phyloP scores from a whole-genome alignment of 768 basidiomycete species.

The Leccinum longicurvipes region DNA sequence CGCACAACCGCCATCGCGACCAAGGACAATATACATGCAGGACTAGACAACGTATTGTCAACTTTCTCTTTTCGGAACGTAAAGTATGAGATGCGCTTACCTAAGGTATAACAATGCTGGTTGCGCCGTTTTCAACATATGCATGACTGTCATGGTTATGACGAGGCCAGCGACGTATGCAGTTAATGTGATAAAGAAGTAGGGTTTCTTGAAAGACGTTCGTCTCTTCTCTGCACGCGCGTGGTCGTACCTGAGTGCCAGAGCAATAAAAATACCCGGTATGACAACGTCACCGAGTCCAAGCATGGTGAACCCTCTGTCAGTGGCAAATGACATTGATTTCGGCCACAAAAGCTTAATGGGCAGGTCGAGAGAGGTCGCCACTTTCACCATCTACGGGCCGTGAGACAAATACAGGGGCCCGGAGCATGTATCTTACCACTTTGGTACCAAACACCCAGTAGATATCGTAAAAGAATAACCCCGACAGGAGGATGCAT shows the following conservation, averaged over 20 bases:
- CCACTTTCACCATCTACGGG: conserved; percentile 86
- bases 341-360: conserved; percentile 92
- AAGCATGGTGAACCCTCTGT: conserved; percentile 78
- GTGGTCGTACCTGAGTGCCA: conserved; percentile 84
- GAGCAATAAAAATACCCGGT: conserved; percentile 69
- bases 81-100: conserved; percentile 36
- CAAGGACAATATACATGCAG: conserved; percentile 75
- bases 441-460: conserved; percentile 92
- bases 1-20: conserved; percentile 51
- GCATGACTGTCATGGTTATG: conserved; percentile 84
- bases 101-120: conserved; percentile 92
- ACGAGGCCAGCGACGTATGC: conserved; percentile 75
- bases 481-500: conserved; percentile 70
- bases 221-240: conserved; percentile 38
- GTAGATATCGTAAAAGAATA: conserved; percentile 93
- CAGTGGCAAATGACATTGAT: conserved; percentile 46
- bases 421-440: conserved; percentile 42
- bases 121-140: conserved; percentile 70
- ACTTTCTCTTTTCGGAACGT: neutral
- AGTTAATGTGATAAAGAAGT: conserved; percentile 65
- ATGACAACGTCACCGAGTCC: conserved; percentile 86
- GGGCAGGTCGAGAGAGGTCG: conserved; percentile 84
- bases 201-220: conserved; percentile 58
- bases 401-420: neutral
- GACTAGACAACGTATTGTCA: conserved; percentile 39